Evolutionary conservation across 768 basidiomycete species (phyloP).

Genomic region (Psilocybe tampanensis): DNA sequence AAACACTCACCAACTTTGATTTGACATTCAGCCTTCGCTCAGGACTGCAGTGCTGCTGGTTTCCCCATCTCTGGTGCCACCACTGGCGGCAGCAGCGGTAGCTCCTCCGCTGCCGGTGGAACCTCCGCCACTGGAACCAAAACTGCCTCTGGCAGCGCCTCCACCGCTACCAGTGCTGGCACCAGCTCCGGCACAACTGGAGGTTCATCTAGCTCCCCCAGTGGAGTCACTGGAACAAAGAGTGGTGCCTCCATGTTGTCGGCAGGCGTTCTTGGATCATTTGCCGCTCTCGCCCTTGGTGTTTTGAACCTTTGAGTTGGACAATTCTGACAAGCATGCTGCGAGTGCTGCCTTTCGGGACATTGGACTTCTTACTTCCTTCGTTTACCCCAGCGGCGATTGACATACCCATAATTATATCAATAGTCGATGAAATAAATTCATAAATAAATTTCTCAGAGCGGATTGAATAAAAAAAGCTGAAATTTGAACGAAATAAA

Average conservation of each 20-base stretch:
- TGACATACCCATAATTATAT: too few relatives aligned
- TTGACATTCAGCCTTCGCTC: slow-evolving; percentile 6
- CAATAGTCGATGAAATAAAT: too few relatives aligned
- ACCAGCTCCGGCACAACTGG: background rate
- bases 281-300: background rate
- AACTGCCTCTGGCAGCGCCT: background rate
- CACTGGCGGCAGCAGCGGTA: background rate
- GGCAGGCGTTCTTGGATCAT: background rate
- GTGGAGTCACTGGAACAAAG: background rate
- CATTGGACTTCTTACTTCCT: background rate
- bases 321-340: background rate
- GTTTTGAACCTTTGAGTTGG: background rate
- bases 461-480: too few relatives aligned
- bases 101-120: background rate
- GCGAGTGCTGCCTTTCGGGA: background rate
- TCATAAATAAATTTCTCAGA: too few relatives aligned
- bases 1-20: background rate
- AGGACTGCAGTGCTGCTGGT: slow-evolving; percentile 11
- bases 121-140: background rate
- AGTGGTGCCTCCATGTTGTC: background rate
- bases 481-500: too few relatives aligned
- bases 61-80: slow-evolving; percentile 8
- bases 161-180: background rate
- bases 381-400: too few relatives aligned
- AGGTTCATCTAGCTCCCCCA: background rate